phyloP scores from a whole-genome alignment of 169 alveolate genomes.

The Babesia microti region DNA sequence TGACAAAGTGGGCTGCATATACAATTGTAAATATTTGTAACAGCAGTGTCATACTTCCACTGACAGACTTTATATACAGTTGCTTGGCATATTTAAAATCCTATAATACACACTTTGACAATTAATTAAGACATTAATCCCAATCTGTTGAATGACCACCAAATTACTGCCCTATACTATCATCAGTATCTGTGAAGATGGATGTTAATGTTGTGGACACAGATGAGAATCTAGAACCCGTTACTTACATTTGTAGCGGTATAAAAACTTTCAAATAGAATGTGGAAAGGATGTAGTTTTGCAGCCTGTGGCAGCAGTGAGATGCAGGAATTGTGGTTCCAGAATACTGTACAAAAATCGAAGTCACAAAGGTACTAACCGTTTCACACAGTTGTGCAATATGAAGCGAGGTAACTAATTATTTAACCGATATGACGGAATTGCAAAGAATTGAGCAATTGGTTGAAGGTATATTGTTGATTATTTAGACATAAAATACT shows the following conservation, averaged over 20 bases:
- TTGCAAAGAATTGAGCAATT: constrained; percentile 13
- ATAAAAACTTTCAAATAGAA: constrained; percentile 33
- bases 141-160: neutral
- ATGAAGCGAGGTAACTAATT: constrained; percentile 36
- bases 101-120: too few relatives aligned
- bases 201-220: constrained; percentile 1
- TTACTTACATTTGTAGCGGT: constrained; percentile 46
- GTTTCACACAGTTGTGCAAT: constrained; percentile 27
- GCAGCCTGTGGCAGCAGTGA: constrained; percentile 68
- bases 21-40: neutral
- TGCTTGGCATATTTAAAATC: too few relatives aligned
- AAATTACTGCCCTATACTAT: neutral
- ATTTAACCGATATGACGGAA: constrained; percentile 22
- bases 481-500: neutral
- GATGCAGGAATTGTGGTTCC: constrained; percentile 75
- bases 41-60: neutral
- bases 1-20: constrained; percentile 4
- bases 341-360: constrained; percentile 67
- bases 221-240: constrained; percentile 32
- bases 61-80: too few relatives aligned
- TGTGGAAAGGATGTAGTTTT: constrained; percentile 71
- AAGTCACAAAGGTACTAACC: constrained; percentile 52
- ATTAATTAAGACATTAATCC: neutral
- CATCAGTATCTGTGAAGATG: neutral
- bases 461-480: constrained; percentile 12